Conservation (phyloP, 371 early-diverging fungal genomes). For the Rhizopus stolonifer region DNA sequence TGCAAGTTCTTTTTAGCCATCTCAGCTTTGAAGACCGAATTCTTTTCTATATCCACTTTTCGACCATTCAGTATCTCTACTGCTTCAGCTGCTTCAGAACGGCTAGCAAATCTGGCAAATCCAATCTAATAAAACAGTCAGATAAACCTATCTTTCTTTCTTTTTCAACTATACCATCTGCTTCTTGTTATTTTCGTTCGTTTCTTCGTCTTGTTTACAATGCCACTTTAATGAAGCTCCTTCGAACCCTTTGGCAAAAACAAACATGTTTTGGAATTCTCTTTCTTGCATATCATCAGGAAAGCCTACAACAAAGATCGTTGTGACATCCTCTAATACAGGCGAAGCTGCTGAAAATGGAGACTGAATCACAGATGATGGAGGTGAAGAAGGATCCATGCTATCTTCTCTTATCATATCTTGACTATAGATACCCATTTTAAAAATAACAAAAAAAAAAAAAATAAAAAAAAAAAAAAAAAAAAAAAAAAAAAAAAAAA, state of each 20-base stretch:
- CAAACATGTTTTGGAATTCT: constrained; percentile 95
- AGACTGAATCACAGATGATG: background rate
- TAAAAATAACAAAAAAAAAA: background rate
- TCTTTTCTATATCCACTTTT: constrained; percentile 75
- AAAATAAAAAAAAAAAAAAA: constrained; percentile 1
- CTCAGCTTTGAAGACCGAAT: constrained; percentile 79
- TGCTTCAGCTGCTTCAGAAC: constrained; percentile 79
- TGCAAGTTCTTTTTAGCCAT: constrained; percentile 92
- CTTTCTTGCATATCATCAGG: constrained; percentile 93
- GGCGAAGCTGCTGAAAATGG: constrained; percentile 2
- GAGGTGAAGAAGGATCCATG: background rate
- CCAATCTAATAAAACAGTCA: constrained; percentile 61
- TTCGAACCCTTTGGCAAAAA: constrained; percentile 88
- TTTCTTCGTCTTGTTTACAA: constrained; percentile 37
- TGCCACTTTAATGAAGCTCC: constrained; percentile 82
- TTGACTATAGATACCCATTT: background rate
- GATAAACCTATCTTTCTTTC: background rate
- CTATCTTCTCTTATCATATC: background rate
- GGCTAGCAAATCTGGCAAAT: constrained; percentile 87
- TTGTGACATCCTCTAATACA: constrained; percentile 64
- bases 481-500: background rate
- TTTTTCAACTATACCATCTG: constrained; percentile 68
- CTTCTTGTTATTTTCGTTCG: constrained; percentile 49
- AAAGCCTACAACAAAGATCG: constrained; percentile 94
- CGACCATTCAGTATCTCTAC: constrained; percentile 78